Evolutionary conservation across 2,329 filamentous ascomycete genomes (phyloP).

Genomic region (Verticillium dahliae): DNA sequence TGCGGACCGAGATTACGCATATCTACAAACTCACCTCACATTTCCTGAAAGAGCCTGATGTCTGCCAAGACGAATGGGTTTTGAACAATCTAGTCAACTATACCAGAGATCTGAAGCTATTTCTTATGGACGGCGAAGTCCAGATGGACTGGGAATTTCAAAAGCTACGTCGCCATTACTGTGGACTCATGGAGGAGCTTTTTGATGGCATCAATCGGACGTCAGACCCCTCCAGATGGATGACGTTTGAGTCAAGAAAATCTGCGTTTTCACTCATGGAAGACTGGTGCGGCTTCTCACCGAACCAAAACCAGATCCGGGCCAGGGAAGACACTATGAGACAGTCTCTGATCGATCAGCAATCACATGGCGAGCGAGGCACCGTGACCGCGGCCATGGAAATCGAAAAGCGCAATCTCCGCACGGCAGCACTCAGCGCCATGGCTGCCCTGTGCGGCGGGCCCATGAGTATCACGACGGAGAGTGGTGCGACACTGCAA

Average conservation of each 20-base stretch:
- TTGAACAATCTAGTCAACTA: constrained; percentile 83
- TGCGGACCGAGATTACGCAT: constrained; percentile 92
- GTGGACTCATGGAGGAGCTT: constrained; percentile 84
- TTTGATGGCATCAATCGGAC: constrained; percentile 88
- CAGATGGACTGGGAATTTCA: constrained; percentile 95
- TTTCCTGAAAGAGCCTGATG: constrained; percentile 71
- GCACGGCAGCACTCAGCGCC: constrained; percentile 83
- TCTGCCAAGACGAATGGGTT: constrained; percentile 85
- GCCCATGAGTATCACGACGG: constrained; percentile 80
- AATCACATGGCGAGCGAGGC: constrained; percentile 67
- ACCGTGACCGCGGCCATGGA: constrained; percentile 86
- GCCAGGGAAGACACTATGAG: constrained; percentile 82
- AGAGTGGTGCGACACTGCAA: constrained; percentile 78
- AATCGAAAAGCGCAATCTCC: constrained; percentile 90
- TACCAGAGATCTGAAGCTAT: constrained; percentile 86
- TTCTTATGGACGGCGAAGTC: constrained; percentile 89
- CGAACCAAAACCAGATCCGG: constrained; percentile 77
- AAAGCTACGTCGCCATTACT: constrained; percentile 86
- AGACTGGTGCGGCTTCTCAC: constrained; percentile 97
- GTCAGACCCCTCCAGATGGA: constrained; percentile 82
- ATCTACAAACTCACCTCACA: constrained; percentile 92
- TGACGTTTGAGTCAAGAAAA: constrained; percentile 94
- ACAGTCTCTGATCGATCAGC: constrained; percentile 74
- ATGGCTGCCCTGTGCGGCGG: constrained; percentile 91
- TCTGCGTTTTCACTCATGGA: constrained; percentile 97